These are phyloP conservation scores for Gastroboletus turbinatus DNA, from an alignment of 1,284 basidiomycete genomes.

Conservation along the genomic window DNA sequence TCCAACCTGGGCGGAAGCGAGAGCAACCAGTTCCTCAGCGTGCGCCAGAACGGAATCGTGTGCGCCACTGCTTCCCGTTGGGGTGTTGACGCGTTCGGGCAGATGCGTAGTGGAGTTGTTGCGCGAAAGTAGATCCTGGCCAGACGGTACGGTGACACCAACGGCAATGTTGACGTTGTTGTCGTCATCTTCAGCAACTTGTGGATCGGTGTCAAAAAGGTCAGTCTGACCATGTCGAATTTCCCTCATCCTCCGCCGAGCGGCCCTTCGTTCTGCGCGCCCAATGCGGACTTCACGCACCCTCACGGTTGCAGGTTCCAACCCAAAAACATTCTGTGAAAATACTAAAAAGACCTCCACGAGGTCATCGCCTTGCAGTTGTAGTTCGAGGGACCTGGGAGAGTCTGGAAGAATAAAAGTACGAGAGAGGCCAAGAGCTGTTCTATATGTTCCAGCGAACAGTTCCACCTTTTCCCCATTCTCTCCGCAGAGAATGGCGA, in stretches of 20 bases:
- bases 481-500: slow-evolving; percentile 88
- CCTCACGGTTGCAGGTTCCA: slow-evolving; percentile 85
- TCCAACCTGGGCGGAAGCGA: slow-evolving; percentile 68
- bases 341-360: slow-evolving; percentile 88
- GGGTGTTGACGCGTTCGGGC: slow-evolving; percentile 19
- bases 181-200: slow-evolving; percentile 50
- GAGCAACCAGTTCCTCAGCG: slow-evolving; percentile 67
- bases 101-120: slow-evolving; percentile 30
- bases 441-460: slow-evolving; percentile 83
- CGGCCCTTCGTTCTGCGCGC: slow-evolving; percentile 79
- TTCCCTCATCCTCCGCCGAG: slow-evolving; percentile 71
- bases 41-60: slow-evolving; percentile 37
- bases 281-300: slow-evolving; percentile 89
- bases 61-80: slow-evolving; percentile 27
- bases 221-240: slow-evolving; percentile 51
- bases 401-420: slow-evolving; percentile 89
- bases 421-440: slow-evolving; percentile 74
- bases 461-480: slow-evolving; percentile 89
- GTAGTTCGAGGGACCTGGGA: slow-evolving; percentile 78
- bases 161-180: slow-evolving; percentile 64
- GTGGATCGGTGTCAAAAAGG: slow-evolving; percentile 45
- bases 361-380: slow-evolving; percentile 87
- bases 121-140: slow-evolving; percentile 25
- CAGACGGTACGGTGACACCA: slow-evolving; percentile 49
- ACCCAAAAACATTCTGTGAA: slow-evolving; percentile 83